Evolutionary conservation across 2,329 filamentous ascomycete species (phyloP).

Genomic region (Thermoascus crustaceus): DNA sequence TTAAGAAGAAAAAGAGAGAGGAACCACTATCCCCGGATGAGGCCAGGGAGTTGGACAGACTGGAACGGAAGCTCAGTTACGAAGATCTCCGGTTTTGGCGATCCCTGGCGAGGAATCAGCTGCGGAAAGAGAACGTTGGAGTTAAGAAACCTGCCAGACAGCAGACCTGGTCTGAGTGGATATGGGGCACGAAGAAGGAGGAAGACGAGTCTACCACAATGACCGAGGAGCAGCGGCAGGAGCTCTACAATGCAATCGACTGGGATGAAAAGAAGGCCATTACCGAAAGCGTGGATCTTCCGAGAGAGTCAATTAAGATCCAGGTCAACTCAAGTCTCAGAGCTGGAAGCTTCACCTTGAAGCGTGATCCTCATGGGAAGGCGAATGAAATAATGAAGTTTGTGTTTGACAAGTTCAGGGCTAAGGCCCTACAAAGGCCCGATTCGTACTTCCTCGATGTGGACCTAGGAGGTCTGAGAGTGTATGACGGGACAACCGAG

Average conservation of each 20-base stretch:
- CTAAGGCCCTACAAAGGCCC: constrained; percentile 78
- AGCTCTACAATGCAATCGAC: constrained; percentile 94
- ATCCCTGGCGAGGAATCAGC: constrained; percentile 83
- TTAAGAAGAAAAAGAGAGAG: constrained; percentile 85
- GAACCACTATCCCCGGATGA: constrained; percentile 61
- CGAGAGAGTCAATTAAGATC: constrained; percentile 84
- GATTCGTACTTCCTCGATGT: constrained; percentile 85
- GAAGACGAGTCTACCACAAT: constrained; percentile 74
- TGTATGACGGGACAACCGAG: constrained; percentile 92
- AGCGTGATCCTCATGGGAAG: constrained; percentile 71
- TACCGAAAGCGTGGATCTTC: constrained; percentile 78
- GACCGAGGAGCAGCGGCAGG: constrained; percentile 90
- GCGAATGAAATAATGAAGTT: constrained; percentile 76
- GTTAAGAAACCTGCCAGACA: constrained; percentile 65
- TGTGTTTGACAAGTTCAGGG: constrained; percentile 90
- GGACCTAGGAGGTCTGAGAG: constrained; percentile 81
- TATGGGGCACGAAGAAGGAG: constrained; percentile 74
- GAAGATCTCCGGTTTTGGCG: constrained; percentile 97
- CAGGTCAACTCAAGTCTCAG: constrained; percentile 88
- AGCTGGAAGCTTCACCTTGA: constrained; percentile 91
- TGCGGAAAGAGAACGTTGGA: constrained; percentile 89
- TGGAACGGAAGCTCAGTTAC: constrained; percentile 85
- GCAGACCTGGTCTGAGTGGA: constrained; percentile 85
- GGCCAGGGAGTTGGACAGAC: constrained; percentile 58
- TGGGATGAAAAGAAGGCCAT: constrained; percentile 95